A percentile compares a stretch with the other conserved stretches of the same genome.
Evolutionary conservation across 177 flowering plant genomes (phyloP).

Genomic region (Vitis hybrid): DNA sequence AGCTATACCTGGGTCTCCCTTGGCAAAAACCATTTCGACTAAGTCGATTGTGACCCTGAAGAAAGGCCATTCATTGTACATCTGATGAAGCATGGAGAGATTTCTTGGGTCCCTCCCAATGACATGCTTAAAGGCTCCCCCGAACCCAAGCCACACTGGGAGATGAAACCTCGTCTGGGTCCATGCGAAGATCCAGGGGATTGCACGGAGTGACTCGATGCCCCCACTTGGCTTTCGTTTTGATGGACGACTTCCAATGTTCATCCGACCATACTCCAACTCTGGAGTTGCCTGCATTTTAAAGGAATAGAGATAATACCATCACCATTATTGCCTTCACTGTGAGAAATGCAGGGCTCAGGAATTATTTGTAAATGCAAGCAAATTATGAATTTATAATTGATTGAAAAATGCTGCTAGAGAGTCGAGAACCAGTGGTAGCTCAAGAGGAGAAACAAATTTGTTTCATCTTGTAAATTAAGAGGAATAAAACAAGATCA

Average conservation of each 20-base stretch:
- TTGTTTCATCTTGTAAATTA: too few species aligned
- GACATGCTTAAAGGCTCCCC: slow-evolving; percentile 67
- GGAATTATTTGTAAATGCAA: too few species aligned
- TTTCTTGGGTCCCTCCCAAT: slow-evolving; percentile 62
- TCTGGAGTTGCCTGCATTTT: slow-evolving; percentile 45
- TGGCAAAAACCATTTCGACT: slow-evolving; percentile 55
- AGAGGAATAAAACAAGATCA: too few species aligned
- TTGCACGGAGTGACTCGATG: slow-evolving; percentile 86
- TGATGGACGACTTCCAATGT: slow-evolving; percentile 92
- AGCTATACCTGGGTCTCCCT: slow-evolving; percentile 48
- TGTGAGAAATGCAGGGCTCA: too few species aligned
- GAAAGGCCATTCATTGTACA: slow-evolving; percentile 70
- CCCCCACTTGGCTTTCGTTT: slow-evolving; percentile 91
- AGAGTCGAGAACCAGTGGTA: too few species aligned
- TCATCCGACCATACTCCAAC: slow-evolving; percentile 85
- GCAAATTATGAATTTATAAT: too few species aligned
- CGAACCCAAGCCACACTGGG: slow-evolving; percentile 94
- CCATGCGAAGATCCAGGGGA: slow-evolving; percentile 96
- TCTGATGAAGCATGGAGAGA: slow-evolving; percentile 60
- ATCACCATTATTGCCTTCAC: too few species aligned
- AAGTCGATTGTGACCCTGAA: slow-evolving; percentile 51
- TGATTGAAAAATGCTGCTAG: too few species aligned
- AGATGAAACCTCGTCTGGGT: slow-evolving; percentile 52
- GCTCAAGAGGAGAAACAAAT: too few species aligned
- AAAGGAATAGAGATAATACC: too few species aligned